A percentile compares a stretch with the other conserved stretches of the same genome.
These are phyloP conservation scores for Saccharata proteae DNA, from an alignment of 2,329 filamentous ascomycete genomes.

Conservation along the genomic window DNA sequence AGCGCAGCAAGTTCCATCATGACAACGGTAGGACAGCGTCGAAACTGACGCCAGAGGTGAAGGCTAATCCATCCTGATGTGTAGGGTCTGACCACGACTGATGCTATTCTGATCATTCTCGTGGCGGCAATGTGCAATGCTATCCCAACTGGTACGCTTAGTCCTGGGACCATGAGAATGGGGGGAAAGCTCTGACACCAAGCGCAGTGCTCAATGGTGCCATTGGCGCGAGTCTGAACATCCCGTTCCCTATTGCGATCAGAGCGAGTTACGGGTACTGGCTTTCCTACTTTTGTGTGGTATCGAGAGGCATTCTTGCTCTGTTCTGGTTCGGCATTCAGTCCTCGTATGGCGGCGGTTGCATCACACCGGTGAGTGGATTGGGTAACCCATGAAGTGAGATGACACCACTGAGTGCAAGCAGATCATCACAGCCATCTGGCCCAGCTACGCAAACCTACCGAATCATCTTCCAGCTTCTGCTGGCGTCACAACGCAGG, in stretches of 20 bases:
- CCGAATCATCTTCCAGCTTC: slow-evolving; percentile 32
- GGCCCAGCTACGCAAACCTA: slow-evolving; percentile 26
- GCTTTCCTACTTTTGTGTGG: not conserved
- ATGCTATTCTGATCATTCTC: not conserved
- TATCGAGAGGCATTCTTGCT: not conserved
- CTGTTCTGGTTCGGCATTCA: slow-evolving; percentile 5
- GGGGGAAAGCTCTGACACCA: not conserved
- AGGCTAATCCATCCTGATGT: too few relatives aligned
- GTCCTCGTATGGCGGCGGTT: not conserved
- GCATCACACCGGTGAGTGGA: too few relatives aligned
- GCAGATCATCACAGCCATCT: slow-evolving; percentile 23
- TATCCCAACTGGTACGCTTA: not conserved
- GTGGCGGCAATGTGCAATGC: not conserved
- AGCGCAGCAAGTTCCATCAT: not conserved
- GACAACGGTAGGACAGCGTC: not conserved
- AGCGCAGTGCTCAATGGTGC: not conserved
- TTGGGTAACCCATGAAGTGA: too few relatives aligned
- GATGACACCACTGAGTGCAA: too few relatives aligned
- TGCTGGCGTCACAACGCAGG: slow-evolving; percentile 26
- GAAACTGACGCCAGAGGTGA: not conserved
- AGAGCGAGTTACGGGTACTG: slow-evolving; percentile 1
- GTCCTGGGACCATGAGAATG: too few relatives aligned
- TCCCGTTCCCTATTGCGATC: not conserved
- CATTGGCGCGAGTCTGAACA: slow-evolving; percentile 2
- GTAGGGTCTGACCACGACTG: not conserved